Evolutionary conservation across 176 grass and related monocot species (phyloP).

Genomic region (Miscanthus lutarioriparius): DNA sequence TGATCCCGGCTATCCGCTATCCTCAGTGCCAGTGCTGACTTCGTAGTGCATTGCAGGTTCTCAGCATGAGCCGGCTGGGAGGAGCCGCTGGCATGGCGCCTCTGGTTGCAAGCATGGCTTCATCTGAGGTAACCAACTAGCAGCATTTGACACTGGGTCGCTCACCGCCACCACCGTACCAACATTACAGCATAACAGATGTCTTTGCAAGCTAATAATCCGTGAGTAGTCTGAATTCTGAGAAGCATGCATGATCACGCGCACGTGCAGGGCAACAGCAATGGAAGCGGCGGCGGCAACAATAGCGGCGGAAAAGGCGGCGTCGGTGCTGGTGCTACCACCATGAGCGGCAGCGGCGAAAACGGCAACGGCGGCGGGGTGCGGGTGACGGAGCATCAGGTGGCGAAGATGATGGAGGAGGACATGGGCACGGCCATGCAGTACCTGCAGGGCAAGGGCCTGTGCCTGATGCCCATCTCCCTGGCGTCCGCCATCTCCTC

Average conservation of each 20-base stretch:
- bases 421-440: constrained; percentile 99
- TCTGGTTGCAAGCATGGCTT: constrained; percentile 67
- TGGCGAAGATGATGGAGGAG: constrained; percentile 96
- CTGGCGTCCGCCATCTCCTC: constrained; percentile 94
- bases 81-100: constrained; percentile 78
- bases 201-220: background rate
- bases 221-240: background rate
- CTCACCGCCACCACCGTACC: background rate
- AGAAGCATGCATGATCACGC: background rate
- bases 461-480: constrained; percentile 99
- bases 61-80: constrained; percentile 89
- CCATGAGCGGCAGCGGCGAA: constrained; percentile 13
- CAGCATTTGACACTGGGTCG: background rate
- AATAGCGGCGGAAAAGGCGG: no score
- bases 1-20: background rate
- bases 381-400: constrained; percentile 79
- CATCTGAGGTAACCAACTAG: constrained; percentile 54
- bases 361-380: constrained; percentile 33
- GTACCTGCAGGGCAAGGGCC: constrained; percentile 94
- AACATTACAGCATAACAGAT: background rate
- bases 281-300: constrained; percentile 22
- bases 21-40: background rate
- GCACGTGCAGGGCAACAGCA: constrained; percentile 35
- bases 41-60: constrained; percentile 56
- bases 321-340: background rate